Percentiles rank a stretch among this genome's conserved stretches.
Evolutionary conservation across 768 basidiomycete genomes (phyloP).

Genomic region (Lentinula aciculospora): DNA sequence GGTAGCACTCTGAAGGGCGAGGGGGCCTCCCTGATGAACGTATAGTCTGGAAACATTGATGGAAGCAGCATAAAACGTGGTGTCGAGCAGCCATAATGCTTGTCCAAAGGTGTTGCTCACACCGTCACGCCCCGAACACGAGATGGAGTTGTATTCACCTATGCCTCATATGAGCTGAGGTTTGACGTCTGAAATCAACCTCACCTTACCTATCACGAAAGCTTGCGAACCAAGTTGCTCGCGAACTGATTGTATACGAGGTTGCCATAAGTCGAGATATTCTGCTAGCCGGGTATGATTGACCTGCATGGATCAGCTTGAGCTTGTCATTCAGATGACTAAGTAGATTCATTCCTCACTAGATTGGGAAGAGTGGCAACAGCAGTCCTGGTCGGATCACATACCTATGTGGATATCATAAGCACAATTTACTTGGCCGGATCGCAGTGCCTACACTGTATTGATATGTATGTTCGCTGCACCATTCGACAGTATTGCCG

Average conservation of each 20-base stretch:
- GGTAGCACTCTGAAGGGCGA: constrained; percentile 42
- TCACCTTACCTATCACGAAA: constrained; percentile 38
- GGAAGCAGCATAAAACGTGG: constrained; percentile 41
- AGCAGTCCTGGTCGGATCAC: constrained; percentile 34
- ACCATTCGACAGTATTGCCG: constrained; percentile 35
- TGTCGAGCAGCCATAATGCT: constrained; percentile 46
- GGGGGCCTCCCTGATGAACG: constrained; percentile 50
- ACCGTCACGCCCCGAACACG: constrained; percentile 42
- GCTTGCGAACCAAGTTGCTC: constrained; percentile 40
- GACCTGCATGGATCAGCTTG: constrained; percentile 25
- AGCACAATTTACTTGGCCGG: background rate
- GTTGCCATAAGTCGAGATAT: constrained; percentile 54
- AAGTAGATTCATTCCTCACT: constrained; percentile 18
- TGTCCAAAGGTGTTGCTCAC: constrained; percentile 54
- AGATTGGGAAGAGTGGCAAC: constrained; percentile 46
- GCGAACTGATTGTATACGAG: constrained; percentile 41
- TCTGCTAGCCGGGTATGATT: constrained; percentile 46
- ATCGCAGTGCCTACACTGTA: constrained; percentile 34
- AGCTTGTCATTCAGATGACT: background rate
- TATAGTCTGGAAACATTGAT: constrained; percentile 48
- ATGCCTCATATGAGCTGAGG: background rate
- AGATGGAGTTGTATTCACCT: constrained; percentile 55
- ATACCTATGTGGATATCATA: constrained; percentile 21
- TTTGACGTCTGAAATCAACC: background rate
- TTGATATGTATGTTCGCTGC: constrained; percentile 52